Evolutionary conservation across 495 filamentous ascomycete genomes (phyloP).

Genomic region (Xylaria bambusicola): DNA sequence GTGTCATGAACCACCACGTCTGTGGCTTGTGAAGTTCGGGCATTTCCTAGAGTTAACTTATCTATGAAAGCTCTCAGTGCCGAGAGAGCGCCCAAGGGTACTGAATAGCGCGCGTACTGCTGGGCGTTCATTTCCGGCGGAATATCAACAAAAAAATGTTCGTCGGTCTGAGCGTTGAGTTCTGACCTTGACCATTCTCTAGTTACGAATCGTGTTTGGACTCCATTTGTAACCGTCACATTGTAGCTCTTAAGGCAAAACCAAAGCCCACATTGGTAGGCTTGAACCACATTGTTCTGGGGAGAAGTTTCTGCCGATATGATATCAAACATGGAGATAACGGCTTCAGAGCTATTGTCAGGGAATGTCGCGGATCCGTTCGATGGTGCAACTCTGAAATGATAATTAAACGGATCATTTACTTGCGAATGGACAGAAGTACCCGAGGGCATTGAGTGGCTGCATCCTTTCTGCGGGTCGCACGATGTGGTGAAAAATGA

Average conservation of each 20-base stretch:
- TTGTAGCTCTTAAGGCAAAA: conserved; percentile 38
- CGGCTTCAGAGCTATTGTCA: conserved; percentile 23
- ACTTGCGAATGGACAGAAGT: conserved; percentile 24
- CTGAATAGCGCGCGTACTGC: conserved; percentile 28
- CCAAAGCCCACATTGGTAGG: conserved; percentile 38
- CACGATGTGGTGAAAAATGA: conserved; percentile 22
- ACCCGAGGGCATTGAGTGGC: conserved; percentile 33
- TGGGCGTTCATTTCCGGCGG: conserved; percentile 31
- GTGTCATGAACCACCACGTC: conserved; percentile 35
- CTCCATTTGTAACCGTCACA: conserved; percentile 30
- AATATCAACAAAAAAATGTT: conserved; percentile 37
- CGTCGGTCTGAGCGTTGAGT: conserved; percentile 19
- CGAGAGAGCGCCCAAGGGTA: conserved; percentile 32
- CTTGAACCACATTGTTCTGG: conserved; percentile 9
- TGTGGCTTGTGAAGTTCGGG: conserved; percentile 23
- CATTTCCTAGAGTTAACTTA: conserved; percentile 31
- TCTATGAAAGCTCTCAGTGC: conserved; percentile 36
- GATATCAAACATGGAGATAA: conserved; percentile 40
- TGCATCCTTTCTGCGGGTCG: conserved; percentile 28
- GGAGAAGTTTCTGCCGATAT: conserved; percentile 26
- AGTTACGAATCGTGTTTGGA: conserved; percentile 24
- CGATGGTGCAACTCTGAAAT: conserved; percentile 34
- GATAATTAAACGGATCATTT: conserved; percentile 22
- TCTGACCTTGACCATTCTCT: conserved; percentile 35
- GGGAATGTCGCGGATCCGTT: conserved; percentile 23